Evolutionary conservation across 352 stramenopile genomes (phyloP), one percentile per base, ranked within the genome.

Genomic region (Phytophthora vignae): DNA sequence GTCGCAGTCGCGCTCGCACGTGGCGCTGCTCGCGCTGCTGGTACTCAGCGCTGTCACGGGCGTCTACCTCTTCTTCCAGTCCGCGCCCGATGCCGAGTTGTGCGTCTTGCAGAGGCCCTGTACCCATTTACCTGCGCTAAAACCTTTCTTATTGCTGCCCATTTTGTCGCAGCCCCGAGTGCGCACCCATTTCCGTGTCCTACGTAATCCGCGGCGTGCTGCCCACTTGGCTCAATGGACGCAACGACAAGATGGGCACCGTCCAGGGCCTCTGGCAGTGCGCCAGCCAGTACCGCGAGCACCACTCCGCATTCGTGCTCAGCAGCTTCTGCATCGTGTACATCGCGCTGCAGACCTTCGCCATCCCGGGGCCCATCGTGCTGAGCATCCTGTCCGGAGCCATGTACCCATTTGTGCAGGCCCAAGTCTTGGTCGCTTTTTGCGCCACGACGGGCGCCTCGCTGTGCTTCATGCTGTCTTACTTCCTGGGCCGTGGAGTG

Each of bases 321-420:
- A 73, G 79, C 42, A 94, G 87, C 71, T 96, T 94, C 66, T 94
- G 84, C 63, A 74, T 96, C 67, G 88, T 95, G 36, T 97, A 97
- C 78, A 91, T 97, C 55, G 55, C 82, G 36, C 67, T 97, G 48
- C 90, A 97, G 78, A 92, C 90, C 5, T 97, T 96, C 77, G 90
- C 90, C 14, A 96, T 97, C 57, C 90, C 90, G 1, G 90, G 90
- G 6, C 89, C 90, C 31, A 95, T 97, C 62, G 87, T 95, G 36
- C 67, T 97, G 19, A 96, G 89, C 69, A 95, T 97, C 36, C 70
- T 97, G 19, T 91, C 90, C 12, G 90, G 90, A n/a, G 88, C 90
- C 8, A 93, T 97, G 75, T 97, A 96, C 60, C 87, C 88, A 67
- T 92, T 95, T 70, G 64, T 85, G 36, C 71, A 93, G 33, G 90